Base-by-base conservation (phyloP, 768 basidiomycete species). In the Auriculariales sp. region DNA sequence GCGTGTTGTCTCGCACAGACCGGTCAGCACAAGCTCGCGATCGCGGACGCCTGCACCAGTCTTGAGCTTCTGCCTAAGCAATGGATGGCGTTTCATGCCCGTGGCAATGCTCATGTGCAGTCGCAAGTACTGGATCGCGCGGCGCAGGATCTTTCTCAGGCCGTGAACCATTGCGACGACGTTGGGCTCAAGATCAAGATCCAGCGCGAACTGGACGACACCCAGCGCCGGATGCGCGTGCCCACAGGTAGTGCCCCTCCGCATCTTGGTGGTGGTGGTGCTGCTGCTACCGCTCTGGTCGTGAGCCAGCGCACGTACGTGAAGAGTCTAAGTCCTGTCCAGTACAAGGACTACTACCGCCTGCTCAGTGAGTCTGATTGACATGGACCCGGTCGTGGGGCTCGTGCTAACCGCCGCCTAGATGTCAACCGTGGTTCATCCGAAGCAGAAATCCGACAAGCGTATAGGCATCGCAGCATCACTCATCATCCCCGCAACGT, bases 61-160 rank as follows among this genome's bases (percentile, higher is more conserved):
- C 73, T 93, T 15, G 51, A 58, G 3, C 71, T 90, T 33, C 60
- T 71, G 48, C 73, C 83, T 0, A 68, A 69, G 32, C 81, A 83
- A 6, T 91, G 83, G 73, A 93, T 92, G 65, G 87, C 86, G 3
- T 68, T 87, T 32, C 83, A 90, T 42, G 90, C 90, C 6, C 82
- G 88, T 30, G 90, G 87, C 10, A 79, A 89, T 3, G 81, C 88
- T 48, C 59, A 84, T 56, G 69, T 90, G 5, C 71, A 81, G 58
- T 69, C 83, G 29, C 87, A 91, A 58, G 73, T 79, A 44, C 88
- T 72, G 60, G 86, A 91, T 25, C 66, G 69, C 1, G 71, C 81
- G 19, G 70, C 91, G 39, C 70, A 69, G 5, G 88, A 91, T 61
- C 78, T 87, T 42, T 75, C 89, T 60, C 75, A 83, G 53, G 83